A percentile compares a stretch with the other conserved stretches of the same genome.
Conservation (phyloP, 495 filamentous ascomycete genomes). For the Tuber aestivum region DNA sequence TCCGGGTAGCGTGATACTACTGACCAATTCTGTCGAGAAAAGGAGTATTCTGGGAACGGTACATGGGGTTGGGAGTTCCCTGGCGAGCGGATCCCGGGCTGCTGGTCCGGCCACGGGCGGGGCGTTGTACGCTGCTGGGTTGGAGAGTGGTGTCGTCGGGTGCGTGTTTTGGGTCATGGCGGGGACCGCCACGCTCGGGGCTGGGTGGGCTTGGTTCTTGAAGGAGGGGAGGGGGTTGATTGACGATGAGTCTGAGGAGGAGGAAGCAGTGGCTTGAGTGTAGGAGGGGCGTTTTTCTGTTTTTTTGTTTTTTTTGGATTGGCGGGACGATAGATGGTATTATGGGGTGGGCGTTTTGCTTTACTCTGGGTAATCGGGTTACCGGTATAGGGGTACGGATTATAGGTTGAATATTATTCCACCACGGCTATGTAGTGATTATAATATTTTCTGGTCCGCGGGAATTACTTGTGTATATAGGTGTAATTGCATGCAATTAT, state of each 20-base stretch:
- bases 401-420: background rate
- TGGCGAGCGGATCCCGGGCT: slow-evolving; percentile 56
- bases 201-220: slow-evolving; percentile 50
- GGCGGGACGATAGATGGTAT: background rate
- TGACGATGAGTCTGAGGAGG: background rate
- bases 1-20: slow-evolving; percentile 61
- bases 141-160: slow-evolving; percentile 61
- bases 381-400: background rate
- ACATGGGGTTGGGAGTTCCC: slow-evolving; percentile 62
- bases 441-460: background rate
- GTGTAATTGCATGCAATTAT: background rate
- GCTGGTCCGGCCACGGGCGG: slow-evolving; percentile 63
- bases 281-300: background rate
- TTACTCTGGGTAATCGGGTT: background rate
- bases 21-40: slow-evolving; percentile 63
- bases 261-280: background rate
- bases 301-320: background rate
- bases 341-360: background rate
- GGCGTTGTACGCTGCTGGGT: slow-evolving; percentile 57
- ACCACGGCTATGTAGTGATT: background rate
- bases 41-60: slow-evolving; percentile 60
- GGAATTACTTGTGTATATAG: background rate
- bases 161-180: slow-evolving; percentile 64
- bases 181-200: slow-evolving; percentile 50
- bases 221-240: slow-evolving; percentile 51